These are phyloP conservation scores for Venturia effusa DNA, from an alignment of 2,329 filamentous ascomycete species.

Conservation along the genomic window DNA sequence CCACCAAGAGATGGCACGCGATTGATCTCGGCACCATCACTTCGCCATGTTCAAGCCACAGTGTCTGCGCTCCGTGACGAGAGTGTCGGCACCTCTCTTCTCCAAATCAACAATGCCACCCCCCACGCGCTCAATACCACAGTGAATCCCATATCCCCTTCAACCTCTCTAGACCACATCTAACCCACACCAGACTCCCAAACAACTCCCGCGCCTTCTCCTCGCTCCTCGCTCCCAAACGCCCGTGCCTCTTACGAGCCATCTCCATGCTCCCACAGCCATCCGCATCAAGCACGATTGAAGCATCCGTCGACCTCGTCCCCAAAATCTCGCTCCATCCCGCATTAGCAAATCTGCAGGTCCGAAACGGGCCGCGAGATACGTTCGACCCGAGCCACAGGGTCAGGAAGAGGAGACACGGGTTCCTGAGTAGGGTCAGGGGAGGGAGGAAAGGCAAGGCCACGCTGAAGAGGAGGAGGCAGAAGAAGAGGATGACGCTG, in stretches of 20 bases:
- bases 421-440: slow-evolving; percentile 44
- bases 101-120: neutral
- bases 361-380: slow-evolving; percentile 38
- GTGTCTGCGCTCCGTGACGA: neutral
- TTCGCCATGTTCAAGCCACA: neutral
- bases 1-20: neutral
- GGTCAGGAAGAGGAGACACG: slow-evolving; percentile 51
- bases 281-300: slow-evolving; percentile 12
- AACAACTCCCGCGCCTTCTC: neutral
- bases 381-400: slow-evolving; percentile 50
- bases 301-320: slow-evolving; percentile 22
- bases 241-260: neutral
- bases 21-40: neutral
- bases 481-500: slow-evolving; percentile 42
- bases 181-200: neutral
- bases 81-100: slow-evolving; percentile 15
- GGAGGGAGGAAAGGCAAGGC: slow-evolving; percentile 40
- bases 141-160: neutral
- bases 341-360: slow-evolving; percentile 26
- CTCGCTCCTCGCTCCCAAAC: neutral
- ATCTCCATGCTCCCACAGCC: slow-evolving; percentile 13
- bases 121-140: neutral
- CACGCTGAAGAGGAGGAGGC: slow-evolving; percentile 41
- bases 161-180: neutral
- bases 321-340: slow-evolving; percentile 27